A percentile compares a stretch with the other conserved stretches of the same genome.
phyloP scores from a whole-genome alignment of 2,329 filamentous ascomycete species.

The Aspergillus fischeri region DNA sequence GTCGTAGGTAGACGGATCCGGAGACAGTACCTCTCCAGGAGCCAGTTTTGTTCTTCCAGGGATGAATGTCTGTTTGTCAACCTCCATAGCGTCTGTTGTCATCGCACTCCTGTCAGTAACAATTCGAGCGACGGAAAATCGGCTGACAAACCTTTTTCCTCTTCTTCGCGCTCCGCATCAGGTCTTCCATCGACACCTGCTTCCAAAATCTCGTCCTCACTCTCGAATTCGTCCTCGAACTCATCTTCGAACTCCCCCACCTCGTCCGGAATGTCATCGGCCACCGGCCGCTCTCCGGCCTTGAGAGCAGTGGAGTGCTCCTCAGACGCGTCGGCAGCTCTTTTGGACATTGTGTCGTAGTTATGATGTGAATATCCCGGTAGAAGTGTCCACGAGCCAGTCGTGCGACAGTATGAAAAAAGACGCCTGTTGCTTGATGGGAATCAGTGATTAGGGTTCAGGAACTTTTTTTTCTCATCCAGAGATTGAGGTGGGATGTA shows the following conservation, averaged over 20 bases:
- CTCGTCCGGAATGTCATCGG: slow-evolving; percentile 48
- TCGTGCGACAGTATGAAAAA: slow-evolving; percentile 16
- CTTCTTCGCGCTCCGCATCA: slow-evolving; percentile 88
- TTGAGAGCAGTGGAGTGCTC: slow-evolving; percentile 54
- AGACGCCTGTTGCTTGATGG: slow-evolving; percentile 10
- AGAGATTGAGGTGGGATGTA: slow-evolving; percentile 18
- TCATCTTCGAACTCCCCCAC: slow-evolving; percentile 67
- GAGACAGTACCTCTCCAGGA: slow-evolving; percentile 82
- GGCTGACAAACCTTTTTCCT: slow-evolving; percentile 59
- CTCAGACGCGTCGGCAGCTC: slow-evolving; percentile 52
- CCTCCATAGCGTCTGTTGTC: slow-evolving; percentile 71
- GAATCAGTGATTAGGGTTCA: slow-evolving; percentile 9
- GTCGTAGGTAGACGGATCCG: slow-evolving; percentile 91
- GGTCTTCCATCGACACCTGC: slow-evolving; percentile 90
- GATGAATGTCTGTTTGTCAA: slow-evolving; percentile 93
- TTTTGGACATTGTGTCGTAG: slow-evolving; percentile 53
- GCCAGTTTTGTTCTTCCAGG: slow-evolving; percentile 89
- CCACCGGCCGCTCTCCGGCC: slow-evolving; percentile 56
- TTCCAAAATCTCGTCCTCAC: slow-evolving; percentile 86
- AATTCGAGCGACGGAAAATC: not conserved
- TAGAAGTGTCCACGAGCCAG: slow-evolving; percentile 16
- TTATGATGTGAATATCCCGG: slow-evolving; percentile 1
- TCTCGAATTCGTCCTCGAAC: slow-evolving; percentile 96
- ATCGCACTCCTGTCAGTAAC: slow-evolving; percentile 13
- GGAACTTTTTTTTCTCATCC: slow-evolving; percentile 29